phyloP scores from a whole-genome alignment of 176 grass and related monocot species.

The Bolboschoenus planiculmis region DNA sequence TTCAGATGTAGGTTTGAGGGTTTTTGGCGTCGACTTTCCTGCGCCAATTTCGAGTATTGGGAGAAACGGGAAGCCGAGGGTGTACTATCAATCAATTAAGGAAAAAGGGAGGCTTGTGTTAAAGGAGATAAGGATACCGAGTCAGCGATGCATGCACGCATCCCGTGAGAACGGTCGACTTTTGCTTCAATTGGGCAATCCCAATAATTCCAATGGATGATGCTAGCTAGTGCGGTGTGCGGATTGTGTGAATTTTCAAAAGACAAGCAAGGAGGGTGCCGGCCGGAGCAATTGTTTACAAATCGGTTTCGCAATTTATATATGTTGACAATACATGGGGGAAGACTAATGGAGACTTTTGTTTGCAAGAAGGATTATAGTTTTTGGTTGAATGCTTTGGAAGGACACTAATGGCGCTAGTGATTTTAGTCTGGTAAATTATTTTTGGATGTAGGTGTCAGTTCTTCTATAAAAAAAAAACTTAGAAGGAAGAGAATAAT shows the following conservation, averaged over 20 bases:
- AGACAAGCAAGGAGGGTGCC: neutral
- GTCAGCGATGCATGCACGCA: constrained; percentile 33
- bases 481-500: neutral
- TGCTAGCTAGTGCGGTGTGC: neutral
- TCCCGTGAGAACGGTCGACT: constrained; percentile 27
- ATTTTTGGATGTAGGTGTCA: neutral
- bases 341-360: neutral
- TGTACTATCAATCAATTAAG: constrained; percentile 30
- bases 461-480: neutral
- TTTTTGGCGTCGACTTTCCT: constrained; percentile 10
- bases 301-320: neutral
- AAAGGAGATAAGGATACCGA: constrained; percentile 32
- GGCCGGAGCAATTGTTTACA: neutral
- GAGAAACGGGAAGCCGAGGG: constrained; percentile 24
- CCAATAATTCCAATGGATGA: neutral
- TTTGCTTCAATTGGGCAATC: constrained; percentile 28
- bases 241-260: neutral
- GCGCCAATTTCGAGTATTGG: constrained; percentile 35
- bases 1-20: neutral
- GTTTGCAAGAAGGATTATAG: neutral
- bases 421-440: neutral
- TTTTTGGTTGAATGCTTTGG: neutral
- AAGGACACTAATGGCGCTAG: neutral
- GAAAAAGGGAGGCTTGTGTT: constrained; percentile 31
- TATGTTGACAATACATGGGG: neutral